phyloP scores from a whole-genome alignment of 169 alveolate genomes.

The Plasmodium inui region DNA sequence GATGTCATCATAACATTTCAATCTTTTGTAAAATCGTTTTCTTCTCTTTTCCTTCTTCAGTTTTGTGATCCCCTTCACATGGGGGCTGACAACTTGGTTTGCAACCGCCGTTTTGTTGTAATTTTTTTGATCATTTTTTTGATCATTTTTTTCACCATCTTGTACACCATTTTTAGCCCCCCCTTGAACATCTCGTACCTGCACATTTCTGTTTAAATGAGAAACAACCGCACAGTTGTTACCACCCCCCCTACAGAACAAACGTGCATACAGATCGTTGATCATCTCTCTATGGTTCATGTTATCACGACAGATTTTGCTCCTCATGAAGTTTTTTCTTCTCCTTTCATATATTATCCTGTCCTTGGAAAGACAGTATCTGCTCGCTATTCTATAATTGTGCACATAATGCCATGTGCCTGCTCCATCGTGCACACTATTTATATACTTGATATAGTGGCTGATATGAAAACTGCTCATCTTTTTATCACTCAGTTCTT shows the following conservation, averaged over 20 bases:
- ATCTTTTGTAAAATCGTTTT: constrained; percentile 4
- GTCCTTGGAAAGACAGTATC: constrained; percentile 14
- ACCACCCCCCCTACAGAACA: not conserved
- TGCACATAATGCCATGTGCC: not conserved
- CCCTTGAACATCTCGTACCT: not conserved
- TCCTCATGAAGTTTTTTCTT: not conserved
- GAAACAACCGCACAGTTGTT: not conserved
- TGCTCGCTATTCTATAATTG: not conserved
- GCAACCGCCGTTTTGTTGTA: not conserved
- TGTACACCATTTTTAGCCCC: not conserved
- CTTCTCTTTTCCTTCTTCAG: not conserved
- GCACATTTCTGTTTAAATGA: not conserved
- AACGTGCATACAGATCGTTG: not conserved
- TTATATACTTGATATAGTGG: constrained; percentile 46
- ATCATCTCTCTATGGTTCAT: not conserved
- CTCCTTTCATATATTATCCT: constrained; percentile 35
- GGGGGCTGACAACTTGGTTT: not conserved
- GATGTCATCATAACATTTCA: not conserved
- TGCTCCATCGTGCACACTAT: not conserved
- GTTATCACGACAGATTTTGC: not conserved
- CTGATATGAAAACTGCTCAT: not conserved
- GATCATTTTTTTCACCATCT: not conserved
- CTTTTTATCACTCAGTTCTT: not conserved
- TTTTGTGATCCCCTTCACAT: not conserved
- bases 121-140: not conserved